phyloP scores from a whole-genome alignment of 106 monocot genomes.

The Allium sativum region DNA sequence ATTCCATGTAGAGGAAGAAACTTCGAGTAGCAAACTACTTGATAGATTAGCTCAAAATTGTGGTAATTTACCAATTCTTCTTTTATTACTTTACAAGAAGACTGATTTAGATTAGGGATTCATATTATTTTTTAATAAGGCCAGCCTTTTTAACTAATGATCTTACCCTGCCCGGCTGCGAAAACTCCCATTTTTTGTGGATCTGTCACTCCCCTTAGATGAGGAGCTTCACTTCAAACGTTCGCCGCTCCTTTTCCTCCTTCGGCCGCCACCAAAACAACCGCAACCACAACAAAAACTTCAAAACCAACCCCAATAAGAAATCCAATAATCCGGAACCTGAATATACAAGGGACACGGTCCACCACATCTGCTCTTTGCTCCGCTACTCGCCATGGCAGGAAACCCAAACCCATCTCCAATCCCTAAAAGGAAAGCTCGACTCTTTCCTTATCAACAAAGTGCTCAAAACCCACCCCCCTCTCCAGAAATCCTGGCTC shows the following conservation, averaged over 20 bases:
- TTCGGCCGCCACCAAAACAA: neutral
- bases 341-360: conserved; percentile 37
- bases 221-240: neutral
- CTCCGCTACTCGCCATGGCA: conserved; percentile 61
- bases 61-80: too few relatives aligned
- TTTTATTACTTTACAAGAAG: too few relatives aligned
- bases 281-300: neutral
- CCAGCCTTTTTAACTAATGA: too few relatives aligned
- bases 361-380: conserved; percentile 38
- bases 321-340: neutral
- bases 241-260: conserved; percentile 3
- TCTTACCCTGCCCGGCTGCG: too few relatives aligned
- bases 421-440: conserved; percentile 29
- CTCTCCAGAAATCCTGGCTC: conserved; percentile 74
- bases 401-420: conserved; percentile 26
- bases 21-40: too few relatives aligned
- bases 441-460: conserved; percentile 75
- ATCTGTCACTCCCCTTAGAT: too few relatives aligned
- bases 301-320: neutral
- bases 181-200: too few relatives aligned
- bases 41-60: too few relatives aligned
- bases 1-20: too few relatives aligned
- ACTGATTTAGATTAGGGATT: too few relatives aligned
- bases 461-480: conserved; percentile 83
- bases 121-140: too few relatives aligned